These are phyloP conservation scores for Volvox reticuliferus DNA, from an alignment of 139 green algal species.

Conservation along the genomic window DNA sequence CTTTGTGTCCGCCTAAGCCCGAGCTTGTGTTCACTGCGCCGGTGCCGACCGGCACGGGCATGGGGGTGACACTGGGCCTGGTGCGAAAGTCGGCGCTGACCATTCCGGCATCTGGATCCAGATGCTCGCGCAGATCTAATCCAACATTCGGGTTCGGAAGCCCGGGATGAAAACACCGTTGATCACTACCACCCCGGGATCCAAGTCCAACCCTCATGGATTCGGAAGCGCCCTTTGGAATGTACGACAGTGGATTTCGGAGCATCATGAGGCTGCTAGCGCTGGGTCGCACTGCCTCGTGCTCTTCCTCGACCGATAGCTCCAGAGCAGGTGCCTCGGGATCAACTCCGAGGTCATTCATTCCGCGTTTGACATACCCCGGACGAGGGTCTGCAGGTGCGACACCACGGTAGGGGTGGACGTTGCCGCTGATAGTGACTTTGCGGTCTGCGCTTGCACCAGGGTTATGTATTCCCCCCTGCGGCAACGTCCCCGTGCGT, in stretches of 20 bases:
- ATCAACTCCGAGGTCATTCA: no score
- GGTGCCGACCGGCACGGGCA: neutral
- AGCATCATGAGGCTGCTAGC: neutral
- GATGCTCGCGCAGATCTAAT: neutral
- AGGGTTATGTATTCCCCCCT: no score
- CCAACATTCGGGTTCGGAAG: neutral
- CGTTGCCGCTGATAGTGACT: no score
- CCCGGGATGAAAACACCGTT: no score
- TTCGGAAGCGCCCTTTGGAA: neutral
- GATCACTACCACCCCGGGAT: neutral
- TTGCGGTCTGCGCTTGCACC: no score
- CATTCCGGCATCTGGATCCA: neutral
- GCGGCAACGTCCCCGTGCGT: no score
- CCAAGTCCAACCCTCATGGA: neutral
- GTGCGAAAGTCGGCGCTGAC: neutral
- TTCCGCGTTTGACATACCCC: no score
- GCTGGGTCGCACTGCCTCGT: no score
- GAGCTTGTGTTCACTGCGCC: neutral
- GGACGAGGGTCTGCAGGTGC: no score
- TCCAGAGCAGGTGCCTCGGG: no score
- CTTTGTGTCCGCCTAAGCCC: neutral
- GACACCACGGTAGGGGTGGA: no score
- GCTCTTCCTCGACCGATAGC: no score
- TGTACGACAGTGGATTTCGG: neutral
- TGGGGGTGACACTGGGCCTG: neutral